Evolutionary conservation across 2,329 filamentous ascomycete species (phyloP), one percentile per base, ranked within the genome.

Genomic region (Xylaria digitata): DNA sequence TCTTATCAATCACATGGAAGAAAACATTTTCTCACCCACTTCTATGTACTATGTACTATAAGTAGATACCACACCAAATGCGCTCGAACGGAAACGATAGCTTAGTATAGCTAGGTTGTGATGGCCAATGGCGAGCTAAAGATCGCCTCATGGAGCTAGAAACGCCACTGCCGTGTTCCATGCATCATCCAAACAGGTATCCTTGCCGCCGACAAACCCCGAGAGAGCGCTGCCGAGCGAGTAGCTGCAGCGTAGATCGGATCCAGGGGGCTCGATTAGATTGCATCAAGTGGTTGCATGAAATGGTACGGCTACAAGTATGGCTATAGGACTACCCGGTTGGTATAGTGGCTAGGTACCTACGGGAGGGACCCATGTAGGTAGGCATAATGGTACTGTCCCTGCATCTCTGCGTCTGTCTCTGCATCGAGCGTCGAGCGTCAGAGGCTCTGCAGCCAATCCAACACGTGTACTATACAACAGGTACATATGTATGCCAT

Each of bases 141-240:
- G 52, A 59, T 55, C 34, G 45, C 37, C 40, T 50, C 50, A 32
- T 67, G 11, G 61, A 55, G 55, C 55, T 59, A 56, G 48, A 37
- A 57, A 68, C 66, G 66, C 63, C 66, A 62, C 58, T 68, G 62
- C 66, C 54, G 63, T 55, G 60, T 56, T 63, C n/a, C 46, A 61
- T 53, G 34, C 48, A 50, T 37, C 58, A 54, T 26, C 32, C 58
- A 34, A 53, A 49, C 34, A 32, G 49, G 48, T 42, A 42, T 37
- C 53, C 53, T 26, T 45, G 53, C 53, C 53, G 21, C 34, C 8
- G 11, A 37, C 34, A 26, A 19, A 42, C 19, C 40, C 58, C 49
- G 48, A 53, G 40, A 40, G 48, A 54, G 26, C 46, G 42, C 56
- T 59, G 46, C 43, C 64, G 46, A 49, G 19, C 59, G 26, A 32